Evolutionary conservation across 768 basidiomycete genomes (phyloP).

Genomic region (Tephrocybe sp.): DNA sequence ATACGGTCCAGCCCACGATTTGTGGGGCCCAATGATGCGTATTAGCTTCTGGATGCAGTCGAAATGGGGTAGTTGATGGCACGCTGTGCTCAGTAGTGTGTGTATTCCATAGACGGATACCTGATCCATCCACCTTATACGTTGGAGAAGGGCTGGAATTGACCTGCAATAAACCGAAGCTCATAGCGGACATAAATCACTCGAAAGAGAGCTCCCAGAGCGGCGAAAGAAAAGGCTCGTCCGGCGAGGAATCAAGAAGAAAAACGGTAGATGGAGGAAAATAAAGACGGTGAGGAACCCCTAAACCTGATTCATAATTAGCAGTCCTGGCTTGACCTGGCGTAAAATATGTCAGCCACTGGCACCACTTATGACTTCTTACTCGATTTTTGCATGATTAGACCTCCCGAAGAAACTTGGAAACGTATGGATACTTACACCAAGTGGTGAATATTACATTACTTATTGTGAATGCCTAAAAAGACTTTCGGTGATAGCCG

Average conservation of each 20-base stretch:
- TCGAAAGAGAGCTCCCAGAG: constrained; percentile 14
- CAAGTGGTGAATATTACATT: too few relatives aligned
- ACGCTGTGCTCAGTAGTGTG: not conserved
- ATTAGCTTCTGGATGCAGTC: not conserved
- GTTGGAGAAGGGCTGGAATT: not conserved
- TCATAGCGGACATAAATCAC: constrained; percentile 5
- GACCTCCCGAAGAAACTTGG: too few relatives aligned
- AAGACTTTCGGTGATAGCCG: too few relatives aligned
- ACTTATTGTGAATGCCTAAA: too few relatives aligned
- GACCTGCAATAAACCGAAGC: not conserved
- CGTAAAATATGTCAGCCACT: constrained; percentile 8
- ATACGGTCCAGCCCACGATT: too few relatives aligned
- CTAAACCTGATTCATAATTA: not conserved
- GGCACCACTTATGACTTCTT: too few relatives aligned
- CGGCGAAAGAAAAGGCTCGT: constrained; percentile 16
- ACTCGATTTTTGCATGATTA: too few relatives aligned
- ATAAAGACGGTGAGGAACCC: not conserved
- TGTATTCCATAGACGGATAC: constrained; percentile 1
- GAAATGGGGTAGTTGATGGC: not conserved
- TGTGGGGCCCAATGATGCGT: too few relatives aligned
- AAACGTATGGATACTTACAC: too few relatives aligned
- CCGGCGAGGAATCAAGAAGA: constrained; percentile 16
- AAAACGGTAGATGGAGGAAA: not conserved
- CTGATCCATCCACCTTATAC: not conserved
- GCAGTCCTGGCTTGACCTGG: not conserved